Conservation (phyloP, 345 rosid species). For the Boechera stricta region DNA sequence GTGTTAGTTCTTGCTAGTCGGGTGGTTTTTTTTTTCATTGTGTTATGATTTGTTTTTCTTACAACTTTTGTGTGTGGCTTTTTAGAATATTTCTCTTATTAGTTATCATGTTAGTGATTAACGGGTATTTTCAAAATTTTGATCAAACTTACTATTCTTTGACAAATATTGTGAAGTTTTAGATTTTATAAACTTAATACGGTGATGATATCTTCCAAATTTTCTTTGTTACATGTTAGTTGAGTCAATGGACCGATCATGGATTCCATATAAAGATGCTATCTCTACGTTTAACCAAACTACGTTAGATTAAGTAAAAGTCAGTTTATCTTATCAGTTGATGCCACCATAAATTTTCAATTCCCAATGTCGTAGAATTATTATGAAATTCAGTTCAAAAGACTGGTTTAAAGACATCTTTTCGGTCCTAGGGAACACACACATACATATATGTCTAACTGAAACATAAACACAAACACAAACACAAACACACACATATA, state of each 20-base stretch:
- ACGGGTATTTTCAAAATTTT: too few species aligned
- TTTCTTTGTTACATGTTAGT: background rate
- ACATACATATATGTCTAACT: background rate
- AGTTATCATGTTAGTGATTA: too few species aligned
- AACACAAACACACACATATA: background rate
- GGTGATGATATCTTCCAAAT: background rate
- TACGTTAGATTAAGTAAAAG: background rate
- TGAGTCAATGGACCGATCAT: background rate
- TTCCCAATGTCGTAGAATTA: slow-evolving; percentile 6
- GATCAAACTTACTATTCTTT: too few species aligned
- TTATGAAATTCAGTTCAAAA: slow-evolving; percentile 18
- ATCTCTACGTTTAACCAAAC: background rate
- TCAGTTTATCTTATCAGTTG: slow-evolving; percentile 7
- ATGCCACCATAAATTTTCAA: background rate
- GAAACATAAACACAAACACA: slow-evolving; percentile 14
- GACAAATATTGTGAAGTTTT: too few species aligned
- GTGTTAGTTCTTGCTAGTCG: too few species aligned
- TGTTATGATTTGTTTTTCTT: too few species aligned
- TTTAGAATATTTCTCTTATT: too few species aligned
- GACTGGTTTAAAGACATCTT: background rate
- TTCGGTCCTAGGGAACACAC: slow-evolving; percentile 22
- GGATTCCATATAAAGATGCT: background rate
- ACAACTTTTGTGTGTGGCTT: too few species aligned
- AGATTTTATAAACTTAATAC: too few species aligned
- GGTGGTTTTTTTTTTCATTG: too few species aligned